Evolutionary conservation across 2,329 filamentous ascomycete species (phyloP).

Genomic region (Colletotrichum theobromicola): DNA sequence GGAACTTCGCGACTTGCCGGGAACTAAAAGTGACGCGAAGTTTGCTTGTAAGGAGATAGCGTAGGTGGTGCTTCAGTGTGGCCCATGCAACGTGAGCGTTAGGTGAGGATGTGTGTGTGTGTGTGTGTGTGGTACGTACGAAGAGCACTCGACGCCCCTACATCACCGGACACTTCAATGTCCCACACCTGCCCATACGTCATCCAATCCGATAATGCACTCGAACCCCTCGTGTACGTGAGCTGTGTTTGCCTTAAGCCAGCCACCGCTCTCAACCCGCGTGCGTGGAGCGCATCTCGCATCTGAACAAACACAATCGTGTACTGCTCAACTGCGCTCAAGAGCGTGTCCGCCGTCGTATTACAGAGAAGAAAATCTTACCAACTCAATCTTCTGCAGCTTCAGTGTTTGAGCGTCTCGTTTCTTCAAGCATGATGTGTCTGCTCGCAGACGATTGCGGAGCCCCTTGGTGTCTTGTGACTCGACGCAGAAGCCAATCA

Average conservation of each 20-base stretch:
- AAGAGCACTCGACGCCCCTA: neutral
- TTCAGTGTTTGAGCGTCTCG: neutral
- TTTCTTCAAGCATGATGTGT: constrained; percentile 5
- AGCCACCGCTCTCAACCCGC: neutral
- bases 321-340: neutral
- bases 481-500: constrained; percentile 11
- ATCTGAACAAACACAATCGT: neutral
- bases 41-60: neutral
- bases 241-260: neutral
- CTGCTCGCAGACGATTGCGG: constrained; percentile 2
- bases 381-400: neutral
- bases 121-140: neutral
- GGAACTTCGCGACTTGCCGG: constrained; percentile 10
- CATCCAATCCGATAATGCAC: neutral
- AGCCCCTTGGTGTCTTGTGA: constrained; percentile 8
- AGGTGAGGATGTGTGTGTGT: neutral
- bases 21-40: constrained; percentile 14
- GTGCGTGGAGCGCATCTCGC: neutral
- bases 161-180: neutral
- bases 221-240: neutral
- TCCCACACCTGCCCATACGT: neutral
- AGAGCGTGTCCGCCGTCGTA: neutral
- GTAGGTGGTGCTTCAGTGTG: neutral
- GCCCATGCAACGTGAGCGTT: constrained; percentile 5
- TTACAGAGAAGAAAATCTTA: neutral